Percentiles rank a stretch among this genome's conserved stretches.
Conservation (phyloP, 75 land plant species). For the Pinus tabuliformis region DNA sequence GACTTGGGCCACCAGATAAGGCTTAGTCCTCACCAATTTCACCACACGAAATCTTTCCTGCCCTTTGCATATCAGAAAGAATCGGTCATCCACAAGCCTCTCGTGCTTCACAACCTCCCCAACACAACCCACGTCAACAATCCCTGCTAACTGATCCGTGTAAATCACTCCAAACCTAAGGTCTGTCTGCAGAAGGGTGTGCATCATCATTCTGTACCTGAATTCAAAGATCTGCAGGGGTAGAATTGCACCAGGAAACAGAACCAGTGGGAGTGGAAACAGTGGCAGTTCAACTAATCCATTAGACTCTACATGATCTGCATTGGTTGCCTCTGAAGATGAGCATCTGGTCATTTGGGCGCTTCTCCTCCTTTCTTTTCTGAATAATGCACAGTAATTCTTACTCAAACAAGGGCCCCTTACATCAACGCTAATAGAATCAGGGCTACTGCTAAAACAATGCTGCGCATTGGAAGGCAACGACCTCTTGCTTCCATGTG, state of each 20-base stretch:
- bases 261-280: conserved; percentile 90
- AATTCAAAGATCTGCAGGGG: conserved; percentile 98
- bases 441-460: not conserved
- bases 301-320: conserved; percentile 13
- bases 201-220: conserved; percentile 99
- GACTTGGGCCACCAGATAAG: conserved; percentile 88
- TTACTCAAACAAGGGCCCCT: not conserved
- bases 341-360: not conserved
- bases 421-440: not conserved
- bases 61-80: conserved; percentile 96
- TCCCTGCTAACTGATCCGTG: conserved; percentile 59
- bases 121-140: conserved; percentile 89
- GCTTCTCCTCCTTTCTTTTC: conserved; percentile 1
- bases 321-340: conserved; percentile 6
- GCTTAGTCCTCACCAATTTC: conserved; percentile 60
- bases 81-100: conserved; percentile 90
- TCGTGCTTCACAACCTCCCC: conserved; percentile 97
- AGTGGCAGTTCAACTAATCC: conserved; percentile 80
- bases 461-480: conserved; percentile 7
- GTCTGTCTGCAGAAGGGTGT: conserved; percentile 94
- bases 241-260: conserved; percentile 92
- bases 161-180: conserved; percentile 96
- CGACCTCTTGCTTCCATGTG: not conserved
- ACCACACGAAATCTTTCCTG: conserved; percentile 90
- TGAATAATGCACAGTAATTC: not conserved